Evolutionary conservation across 78 protist genomes (phyloP), one percentile per base, ranked within the genome.

Genomic region (Dictyostelium capitatum): DNA sequence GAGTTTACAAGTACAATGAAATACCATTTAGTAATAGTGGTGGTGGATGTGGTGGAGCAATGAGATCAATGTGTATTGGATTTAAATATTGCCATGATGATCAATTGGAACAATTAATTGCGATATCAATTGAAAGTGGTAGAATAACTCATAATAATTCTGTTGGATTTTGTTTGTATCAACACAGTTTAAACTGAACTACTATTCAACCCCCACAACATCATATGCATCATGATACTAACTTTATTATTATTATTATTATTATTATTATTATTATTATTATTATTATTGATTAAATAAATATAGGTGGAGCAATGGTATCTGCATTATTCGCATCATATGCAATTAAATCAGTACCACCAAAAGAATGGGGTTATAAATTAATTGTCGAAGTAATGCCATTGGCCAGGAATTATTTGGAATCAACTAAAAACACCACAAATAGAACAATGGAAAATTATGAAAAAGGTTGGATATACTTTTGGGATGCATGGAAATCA

Each of bases 31-130:
- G 89, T 11, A 41, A 54, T 32, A 15, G n/a, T 15, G 97, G 77
- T 15, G 96, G 97, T 78, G 97, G 97, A 9, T 96, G 97, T 90
- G 97, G 97, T 79, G 97, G 94, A n/a, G 30, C 97, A 19, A 96
- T 96, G 97, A 28, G 97, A 41, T 82, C 97, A 41, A 92, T 69
- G 95, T 96, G 97, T 37, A 96, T 96, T 48, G 97, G 97, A 10
- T 47, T 96, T 0, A 67, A 67, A 41, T 96, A 79, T 72, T 90
- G 20, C 19, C 7, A 48, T 0, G 85, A 80, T 14, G 79, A 69
- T 6, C 25, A 94, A 50, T 14, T 64, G 43, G 78, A 69, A 30
- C 41, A 84, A 7, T 41, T 96, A 1, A 89, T 96, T 7, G 67
- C 54, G 8, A 43, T 70, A 37, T 67, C 97, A 6, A 80, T 96